Evolutionary conservation across 225 moss, liverwort and hornwort species (phyloP), one percentile per base, ranked within the genome.

Genomic region (Lunularia cruciata): DNA sequence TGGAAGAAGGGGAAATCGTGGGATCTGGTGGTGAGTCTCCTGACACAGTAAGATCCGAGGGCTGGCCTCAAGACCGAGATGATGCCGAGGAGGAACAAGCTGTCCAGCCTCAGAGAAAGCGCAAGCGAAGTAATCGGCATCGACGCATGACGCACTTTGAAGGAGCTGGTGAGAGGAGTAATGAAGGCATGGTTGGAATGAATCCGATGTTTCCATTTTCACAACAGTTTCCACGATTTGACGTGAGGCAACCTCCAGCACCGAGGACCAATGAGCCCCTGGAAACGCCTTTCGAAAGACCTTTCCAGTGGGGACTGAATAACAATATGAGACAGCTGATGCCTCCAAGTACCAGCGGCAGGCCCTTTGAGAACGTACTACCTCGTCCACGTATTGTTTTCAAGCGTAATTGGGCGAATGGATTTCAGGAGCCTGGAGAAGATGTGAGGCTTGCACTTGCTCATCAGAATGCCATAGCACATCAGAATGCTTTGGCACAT

Each of bases 1-100:
- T 98, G 14, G 98, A 98, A 81, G 98, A 98, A 81, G 98, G 98
- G 36, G 98, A 98, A 73, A 98, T 98, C 72, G 98, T 81, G 57
- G 98, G 86, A 52, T 98, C 93, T 57, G 84, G 88, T 51, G 98
- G 89, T 72, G 92, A 91, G 47, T 80, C 77, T 47, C 74, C 82
- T 36, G 93, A 86, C 57, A 68, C 40, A 58, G 77, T 87, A 64
- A 83, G 81, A 19, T 85, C 89, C 37, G 92, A 76, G 73, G 87
- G 81, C 70, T 93, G 98, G 93, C 72, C 79, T 43, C 78, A 76
- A 32, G 86, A 74, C 52, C 78, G 77, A 68, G 92, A 96, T 40
- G 86, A 81, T 69, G 79, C 52, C 23, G 90, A 89, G 72, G 90
- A 89, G 72, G 95, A 85, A 51, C 87, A 86, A 47, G 73, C 75